These are phyloP conservation scores for Niveomyces coronatus DNA, from an alignment of 2,329 filamentous ascomycete species.

Conservation along the genomic window DNA sequence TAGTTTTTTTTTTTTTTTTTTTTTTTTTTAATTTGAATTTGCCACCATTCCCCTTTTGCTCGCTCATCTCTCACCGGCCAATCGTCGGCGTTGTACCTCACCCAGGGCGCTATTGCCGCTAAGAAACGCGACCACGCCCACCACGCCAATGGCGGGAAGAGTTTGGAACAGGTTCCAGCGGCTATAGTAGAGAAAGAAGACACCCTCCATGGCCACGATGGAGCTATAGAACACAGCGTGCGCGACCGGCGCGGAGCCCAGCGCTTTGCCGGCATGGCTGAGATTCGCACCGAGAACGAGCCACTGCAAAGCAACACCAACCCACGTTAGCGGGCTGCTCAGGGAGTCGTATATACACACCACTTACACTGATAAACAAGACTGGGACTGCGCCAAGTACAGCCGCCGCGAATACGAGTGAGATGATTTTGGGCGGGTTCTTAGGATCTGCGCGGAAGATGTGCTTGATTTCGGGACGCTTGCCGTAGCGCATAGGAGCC, in stretches of 20 bases:
- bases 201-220: constrained; percentile 74
- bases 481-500: constrained; percentile 70
- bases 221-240: constrained; percentile 82
- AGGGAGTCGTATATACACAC: too few species aligned
- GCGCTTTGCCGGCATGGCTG: constrained; percentile 63
- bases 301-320: too few species aligned
- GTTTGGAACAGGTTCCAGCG: constrained; percentile 87
- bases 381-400: constrained; percentile 65
- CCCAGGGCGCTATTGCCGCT: constrained; percentile 84
- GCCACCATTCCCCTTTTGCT: background rate
- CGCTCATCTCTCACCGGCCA: constrained; percentile 58
- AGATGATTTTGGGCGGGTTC: constrained; percentile 73
- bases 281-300: constrained; percentile 71
- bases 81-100: constrained; percentile 80
- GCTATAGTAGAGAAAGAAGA: constrained; percentile 92
- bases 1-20: background rate
- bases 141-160: constrained; percentile 59
- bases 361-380: constrained; percentile 58
- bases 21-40: background rate
- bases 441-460: constrained; percentile 72
- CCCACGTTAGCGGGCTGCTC: too few species aligned
- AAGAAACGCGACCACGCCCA: constrained; percentile 64
- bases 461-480: constrained; percentile 78
- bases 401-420: constrained; percentile 63
- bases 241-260: constrained; percentile 66